Evolutionary conservation across 2,329 filamentous ascomycete genomes (phyloP).

Genomic region (Neofusicoccum laricinum): DNA sequence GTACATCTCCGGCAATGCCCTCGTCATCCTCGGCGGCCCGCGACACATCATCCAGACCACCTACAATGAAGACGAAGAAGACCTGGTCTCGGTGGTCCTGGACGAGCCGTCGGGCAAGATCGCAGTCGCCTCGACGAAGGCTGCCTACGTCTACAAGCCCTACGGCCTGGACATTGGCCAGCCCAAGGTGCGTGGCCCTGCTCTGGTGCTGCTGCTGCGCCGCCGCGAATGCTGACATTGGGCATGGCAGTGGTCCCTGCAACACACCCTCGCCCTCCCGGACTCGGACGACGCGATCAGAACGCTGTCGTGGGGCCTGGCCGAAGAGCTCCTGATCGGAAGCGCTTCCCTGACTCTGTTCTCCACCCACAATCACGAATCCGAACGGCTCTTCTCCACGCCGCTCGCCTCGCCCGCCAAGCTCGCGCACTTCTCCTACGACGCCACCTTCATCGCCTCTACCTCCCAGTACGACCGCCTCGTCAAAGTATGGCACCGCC

Average conservation of each 20-base stretch:
- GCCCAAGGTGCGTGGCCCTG: conserved; percentile 61
- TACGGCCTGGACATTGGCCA: conserved; percentile 67
- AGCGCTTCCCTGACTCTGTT: conserved; percentile 70
- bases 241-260: conserved; percentile 54
- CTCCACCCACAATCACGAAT: conserved; percentile 49
- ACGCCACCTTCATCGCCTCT: conserved; percentile 82
- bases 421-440: conserved; percentile 76
- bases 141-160: conserved; percentile 76
- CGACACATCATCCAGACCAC: conserved; percentile 82
- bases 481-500: conserved; percentile 87
- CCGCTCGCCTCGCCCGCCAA: conserved; percentile 69
- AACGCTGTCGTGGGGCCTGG: conserved; percentile 80
- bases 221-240: neutral
- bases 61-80: conserved; percentile 71
- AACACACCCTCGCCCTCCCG: conserved; percentile 55
- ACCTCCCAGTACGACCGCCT: conserved; percentile 74
- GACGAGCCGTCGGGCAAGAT: conserved; percentile 84
- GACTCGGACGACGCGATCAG: conserved; percentile 48
- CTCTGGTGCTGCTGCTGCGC: conserved; percentile 7
- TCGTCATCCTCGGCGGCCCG: conserved; percentile 68
- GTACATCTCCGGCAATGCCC: conserved; percentile 85
- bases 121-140: conserved; percentile 65
- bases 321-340: conserved; percentile 80
- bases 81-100: conserved; percentile 74
- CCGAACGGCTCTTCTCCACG: conserved; percentile 69